Conservation (phyloP, 2,329 filamentous ascomycete species). For the Helminthosporium solani region DNA sequence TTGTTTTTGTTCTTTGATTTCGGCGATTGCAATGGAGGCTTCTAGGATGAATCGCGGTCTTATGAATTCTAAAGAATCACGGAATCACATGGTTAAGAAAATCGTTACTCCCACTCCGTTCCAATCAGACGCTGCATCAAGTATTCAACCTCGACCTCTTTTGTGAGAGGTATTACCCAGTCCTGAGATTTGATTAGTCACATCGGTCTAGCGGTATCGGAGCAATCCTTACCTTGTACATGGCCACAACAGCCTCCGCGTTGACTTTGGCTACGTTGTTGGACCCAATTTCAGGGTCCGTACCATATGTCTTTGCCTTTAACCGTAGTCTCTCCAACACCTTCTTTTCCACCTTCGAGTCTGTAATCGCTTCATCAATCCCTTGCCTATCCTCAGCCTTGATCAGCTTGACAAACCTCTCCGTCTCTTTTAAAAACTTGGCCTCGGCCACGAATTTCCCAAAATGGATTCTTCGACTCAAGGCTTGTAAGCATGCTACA, state of each 20-base stretch:
- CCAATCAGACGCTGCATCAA: slow-evolving; percentile 83
- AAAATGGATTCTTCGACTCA: slow-evolving; percentile 91
- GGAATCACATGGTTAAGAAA: too few relatives aligned
- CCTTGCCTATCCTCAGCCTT: slow-evolving; percentile 74
- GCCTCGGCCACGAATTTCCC: slow-evolving; percentile 97
- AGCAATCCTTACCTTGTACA: slow-evolving; percentile 37
- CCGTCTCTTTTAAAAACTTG: slow-evolving; percentile 83
- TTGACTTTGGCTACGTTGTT: slow-evolving; percentile 77
- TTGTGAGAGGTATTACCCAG: slow-evolving; percentile 95
- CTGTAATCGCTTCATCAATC: slow-evolving; percentile 88
- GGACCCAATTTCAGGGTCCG: slow-evolving; percentile 69
- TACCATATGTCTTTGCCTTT: slow-evolving; percentile 93
- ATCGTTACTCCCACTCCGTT: slow-evolving; percentile 48
- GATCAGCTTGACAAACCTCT: slow-evolving; percentile 80
- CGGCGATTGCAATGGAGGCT: slow-evolving; percentile 3
- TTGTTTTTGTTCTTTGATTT: not conserved
- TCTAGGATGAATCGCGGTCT: too few relatives aligned
- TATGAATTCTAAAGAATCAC: not conserved
- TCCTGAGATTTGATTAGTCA: slow-evolving; percentile 47
- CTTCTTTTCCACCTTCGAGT: slow-evolving; percentile 83
- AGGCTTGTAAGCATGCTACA: slow-evolving; percentile 82
- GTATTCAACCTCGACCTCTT: slow-evolving; percentile 97
- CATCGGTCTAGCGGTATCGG: not conserved
- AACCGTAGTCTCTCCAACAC: slow-evolving; percentile 81
- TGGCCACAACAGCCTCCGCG: slow-evolving; percentile 65